A percentile compares a stretch with the other conserved stretches of the same genome.
Conservation (phyloP, 805 yeast genomes). For the Monosporozyma siamensis region DNA sequence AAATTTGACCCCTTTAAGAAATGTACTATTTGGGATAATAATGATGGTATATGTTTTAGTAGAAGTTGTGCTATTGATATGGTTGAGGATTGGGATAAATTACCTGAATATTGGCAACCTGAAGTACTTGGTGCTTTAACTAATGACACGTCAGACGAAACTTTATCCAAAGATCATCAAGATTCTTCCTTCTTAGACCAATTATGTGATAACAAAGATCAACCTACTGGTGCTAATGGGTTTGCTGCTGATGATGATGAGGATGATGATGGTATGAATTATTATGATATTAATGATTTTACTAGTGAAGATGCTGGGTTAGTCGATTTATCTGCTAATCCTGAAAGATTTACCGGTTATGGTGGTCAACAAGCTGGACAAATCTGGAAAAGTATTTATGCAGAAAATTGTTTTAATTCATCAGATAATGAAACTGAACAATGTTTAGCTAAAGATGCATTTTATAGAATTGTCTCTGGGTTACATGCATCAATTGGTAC, state of each 20-base stretch:
- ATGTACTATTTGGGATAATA: constrained; percentile 82
- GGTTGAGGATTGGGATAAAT: constrained; percentile 59
- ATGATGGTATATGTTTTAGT: constrained; percentile 73
- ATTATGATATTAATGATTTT: constrained; percentile 56
- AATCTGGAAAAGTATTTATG: constrained; percentile 89
- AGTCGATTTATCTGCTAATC: constrained; percentile 79
- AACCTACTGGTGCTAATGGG: constrained; percentile 3
- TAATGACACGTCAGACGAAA: constrained; percentile 22
- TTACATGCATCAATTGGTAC: constrained; percentile 94
- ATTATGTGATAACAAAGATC: constrained; percentile 26
- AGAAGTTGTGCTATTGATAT: constrained; percentile 86
- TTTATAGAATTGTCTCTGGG: constrained; percentile 81
- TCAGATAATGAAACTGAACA: constrained; percentile 36
- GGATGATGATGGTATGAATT: constrained; percentile 42
- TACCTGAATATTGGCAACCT: constrained; percentile 68
- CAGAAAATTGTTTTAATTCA: constrained; percentile 77
- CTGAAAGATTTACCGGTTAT: constrained; percentile 94
- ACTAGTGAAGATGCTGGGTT: constrained; percentile 63
- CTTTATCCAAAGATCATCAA: constrained; percentile 24
- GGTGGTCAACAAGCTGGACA: constrained; percentile 86
- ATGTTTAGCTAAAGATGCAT: constrained; percentile 81
- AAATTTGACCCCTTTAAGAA: constrained; percentile 71
- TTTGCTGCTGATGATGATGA: constrained; percentile 4
- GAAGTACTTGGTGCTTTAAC: constrained; percentile 43
- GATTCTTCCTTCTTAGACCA: constrained; percentile 32